Base-by-base conservation (phyloP, 2,329 filamentous ascomycete genomes). In the Phyllosticta paracitricarpa region DNA sequence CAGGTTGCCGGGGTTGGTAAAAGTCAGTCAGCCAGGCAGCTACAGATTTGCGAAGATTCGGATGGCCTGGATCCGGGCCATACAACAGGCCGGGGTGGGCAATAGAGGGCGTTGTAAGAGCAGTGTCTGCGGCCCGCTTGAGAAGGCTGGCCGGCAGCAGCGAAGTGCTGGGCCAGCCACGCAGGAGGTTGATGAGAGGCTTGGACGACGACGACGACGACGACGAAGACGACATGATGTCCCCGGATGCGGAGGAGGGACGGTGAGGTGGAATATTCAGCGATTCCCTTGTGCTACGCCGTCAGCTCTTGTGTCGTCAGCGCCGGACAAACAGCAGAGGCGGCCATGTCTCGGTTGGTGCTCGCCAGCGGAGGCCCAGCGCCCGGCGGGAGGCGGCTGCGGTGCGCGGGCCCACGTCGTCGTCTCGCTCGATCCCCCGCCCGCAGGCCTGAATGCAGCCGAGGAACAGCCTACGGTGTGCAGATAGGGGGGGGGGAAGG, bases 61-160 rank as follows among this genome's bases (percentile, higher is more conserved):
- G 75, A 68, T 88, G 88, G 28, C 92, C 92, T 53, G 83, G 77
- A 71, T 95, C 89, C 0, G 90, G 86, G 0, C 88, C 92, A 69
- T 96, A 96, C 62, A 86, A 80, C 48, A 96, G 80, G n/a, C 82
- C 87, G 0, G 85, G 82, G 2, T 80, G 76, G 61, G 81, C 83
- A 61, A 87, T 75, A 8, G 73, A 69, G 9, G 84, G 81, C 68
- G 87, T 78, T 14, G 82, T 78, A 56, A 95, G 80, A 8, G 86
- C 83, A 58, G 77, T 76, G 62, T 81, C 76, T 61, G 87, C 78
- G 26, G 89, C 87, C 28, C 76, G 74, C 40, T 82, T 79, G 61
- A 95, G 79, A 14, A 85, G 77, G 4, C 78, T 71, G 2, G 82
- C 81, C 6, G 91, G 89, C 9, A 95, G 80, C 6, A 94, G 81